Base-by-base conservation (phyloP, 2,329 filamentous ascomycete species). In the Pseudogymnoascus pannorum region DNA sequence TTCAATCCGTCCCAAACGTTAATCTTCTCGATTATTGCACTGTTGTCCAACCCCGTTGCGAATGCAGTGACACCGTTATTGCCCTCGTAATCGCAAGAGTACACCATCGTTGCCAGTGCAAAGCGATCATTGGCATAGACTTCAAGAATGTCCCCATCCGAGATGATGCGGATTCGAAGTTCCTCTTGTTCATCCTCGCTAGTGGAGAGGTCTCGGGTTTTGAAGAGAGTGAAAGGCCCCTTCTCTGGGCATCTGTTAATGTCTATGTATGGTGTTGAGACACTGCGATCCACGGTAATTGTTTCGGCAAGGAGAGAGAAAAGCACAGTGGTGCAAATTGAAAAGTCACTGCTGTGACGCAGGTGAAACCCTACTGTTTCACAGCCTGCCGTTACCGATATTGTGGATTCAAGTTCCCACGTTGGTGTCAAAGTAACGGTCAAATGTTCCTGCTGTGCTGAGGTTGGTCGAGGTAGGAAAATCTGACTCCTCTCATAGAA, bases 111-210 rank as follows among this genome's bases (percentile, higher is more conserved):
- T 1, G 66, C 64, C 7, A 67, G n/a, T 8, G 66, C 64, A 59
- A 67, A 66, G 16, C 65, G 36, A 26, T 66, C 65, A 58, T 68
- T 67, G 2, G 61, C 66, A 38, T 63, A 68, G 2, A 68, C 61
- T 35, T 68, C 67, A 5, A 67, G 5, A 54, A 67, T 64, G 1
- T 64, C 66, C 18, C 65, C 65, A 29, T 68, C 66, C 7, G 66
- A 60, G 36, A 61, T 62, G 9, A 66, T 58, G 2, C 51, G 44
- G 20, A 66, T 38, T 7, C 57, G 29, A 6, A 68, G 57, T 44
- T 5, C 4, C 40, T 44, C 40, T 44, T 44, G 40, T 24, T 44
- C 40, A 22, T 35, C 51, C 6, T 26, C 14, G 24, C 51, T 14
- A 14, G 5, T 31, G 3, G 26, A 31, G 8, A 16, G 26, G 26